These are phyloP conservation scores for Hansenula lynferdii DNA, from an alignment of 1,139 yeast species.

Conservation along the genomic window DNA sequence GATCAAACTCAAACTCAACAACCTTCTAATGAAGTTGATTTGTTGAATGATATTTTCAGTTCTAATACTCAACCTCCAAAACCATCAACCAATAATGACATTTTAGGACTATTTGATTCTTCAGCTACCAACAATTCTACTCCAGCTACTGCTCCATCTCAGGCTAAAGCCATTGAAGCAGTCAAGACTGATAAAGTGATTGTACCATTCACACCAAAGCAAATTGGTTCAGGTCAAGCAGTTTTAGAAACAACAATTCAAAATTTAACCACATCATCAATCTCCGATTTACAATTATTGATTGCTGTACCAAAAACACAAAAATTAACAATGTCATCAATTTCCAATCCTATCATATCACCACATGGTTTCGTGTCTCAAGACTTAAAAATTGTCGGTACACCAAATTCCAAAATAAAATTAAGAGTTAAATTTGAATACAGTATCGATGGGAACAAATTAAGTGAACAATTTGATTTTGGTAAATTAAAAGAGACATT, in stretches of 20 bases:
- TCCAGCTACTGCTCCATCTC: no score
- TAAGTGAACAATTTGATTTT: constrained; percentile 74
- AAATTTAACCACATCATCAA: constrained; percentile 23
- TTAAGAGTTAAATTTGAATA: constrained; percentile 73
- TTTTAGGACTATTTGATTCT: constrained; percentile 43
- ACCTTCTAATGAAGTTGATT: constrained; percentile 33
- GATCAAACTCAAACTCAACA: constrained; percentile 23
- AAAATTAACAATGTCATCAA: constrained; percentile 67
- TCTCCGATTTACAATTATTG: constrained; percentile 51
- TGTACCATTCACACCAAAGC: constrained; percentile 26
- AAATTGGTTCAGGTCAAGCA: constrained; percentile 37
- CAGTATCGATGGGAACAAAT: constrained; percentile 33
- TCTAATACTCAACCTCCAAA: constrained; percentile 13
- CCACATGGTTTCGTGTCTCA: constrained; percentile 43
- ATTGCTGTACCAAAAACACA: constrained; percentile 94
- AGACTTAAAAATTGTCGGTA: constrained; percentile 63
- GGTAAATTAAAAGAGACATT: constrained; percentile 12
- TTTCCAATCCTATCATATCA: constrained; percentile 46
- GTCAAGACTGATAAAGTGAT: constrained; percentile 24
- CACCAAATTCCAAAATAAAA: constrained; percentile 64
- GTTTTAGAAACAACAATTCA: constrained; percentile 38
- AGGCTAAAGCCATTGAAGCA: constrained; percentile 20
- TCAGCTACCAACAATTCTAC: no score
- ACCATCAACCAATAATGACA: constrained; percentile 29
- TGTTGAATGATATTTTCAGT: constrained; percentile 71